Conservation (phyloP, 139 green algal species). For the Eudorina sp. region DNA sequence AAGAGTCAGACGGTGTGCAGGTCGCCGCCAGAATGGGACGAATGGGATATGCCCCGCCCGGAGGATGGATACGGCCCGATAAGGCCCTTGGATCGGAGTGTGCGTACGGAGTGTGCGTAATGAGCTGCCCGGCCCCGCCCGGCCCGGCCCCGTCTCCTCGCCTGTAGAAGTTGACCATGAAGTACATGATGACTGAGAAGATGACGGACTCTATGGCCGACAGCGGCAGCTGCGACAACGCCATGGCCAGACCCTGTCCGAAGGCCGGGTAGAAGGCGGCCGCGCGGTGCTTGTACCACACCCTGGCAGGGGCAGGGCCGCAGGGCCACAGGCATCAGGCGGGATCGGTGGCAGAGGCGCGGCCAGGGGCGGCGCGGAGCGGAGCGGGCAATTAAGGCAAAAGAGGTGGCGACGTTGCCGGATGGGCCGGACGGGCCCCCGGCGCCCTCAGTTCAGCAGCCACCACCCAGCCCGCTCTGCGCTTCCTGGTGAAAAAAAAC, state of each 20-base stretch:
- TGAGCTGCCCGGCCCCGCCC: neutral
- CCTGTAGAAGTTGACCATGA: constrained; percentile 48
- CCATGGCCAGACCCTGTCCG: constrained; percentile 52
- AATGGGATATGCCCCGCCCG: neutral
- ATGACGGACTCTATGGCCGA: constrained; percentile 5
- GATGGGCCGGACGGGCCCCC: too few relatives aligned
- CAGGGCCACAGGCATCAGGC: neutral
- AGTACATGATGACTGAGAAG: constrained; percentile 59
- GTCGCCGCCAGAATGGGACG: too few relatives aligned
- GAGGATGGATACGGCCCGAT: neutral
- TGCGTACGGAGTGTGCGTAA: neutral
- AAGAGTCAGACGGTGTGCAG: too few relatives aligned
- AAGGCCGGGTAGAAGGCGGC: constrained; percentile 54
- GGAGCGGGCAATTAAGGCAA: too few relatives aligned
- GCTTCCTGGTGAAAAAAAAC: too few relatives aligned
- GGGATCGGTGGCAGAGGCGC: too few relatives aligned
- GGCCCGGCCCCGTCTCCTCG: neutral
- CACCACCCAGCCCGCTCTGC: too few relatives aligned
- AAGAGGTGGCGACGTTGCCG: too few relatives aligned
- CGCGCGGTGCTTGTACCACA: constrained; percentile 59
- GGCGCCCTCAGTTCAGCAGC: too few relatives aligned
- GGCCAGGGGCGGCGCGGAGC: too few relatives aligned
- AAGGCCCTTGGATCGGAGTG: neutral
- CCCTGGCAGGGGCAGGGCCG: neutral
- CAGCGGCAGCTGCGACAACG: constrained; percentile 30